Base-by-base conservation (phyloP, 176 grass and related monocot species). In the Zea luxurians region DNA sequence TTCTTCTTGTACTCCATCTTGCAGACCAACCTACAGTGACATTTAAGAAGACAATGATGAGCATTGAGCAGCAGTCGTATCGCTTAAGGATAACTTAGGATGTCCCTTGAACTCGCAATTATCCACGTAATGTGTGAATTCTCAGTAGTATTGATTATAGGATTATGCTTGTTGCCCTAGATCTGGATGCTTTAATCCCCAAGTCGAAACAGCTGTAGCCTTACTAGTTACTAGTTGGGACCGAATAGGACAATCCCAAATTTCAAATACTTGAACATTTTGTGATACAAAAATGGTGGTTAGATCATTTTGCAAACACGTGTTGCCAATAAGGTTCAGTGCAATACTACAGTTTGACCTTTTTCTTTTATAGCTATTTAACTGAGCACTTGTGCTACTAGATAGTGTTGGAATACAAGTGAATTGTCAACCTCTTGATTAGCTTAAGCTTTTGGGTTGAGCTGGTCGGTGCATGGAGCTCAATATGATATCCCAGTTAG, bases 1-100 rank as follows among this genome's bases (percentile, higher is more conserved):
- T 80, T 61, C 43, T 59, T 79, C 10, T 9, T 59, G 7, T 52
- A 43, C 50, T 73, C 53, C 62, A 68, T 55, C 50, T 74, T 75
- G 41, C 52, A 47, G 8, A 69, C 49, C 3, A 53, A 16, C 48
- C 62, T 82, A 61, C 7, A 58, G 10, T 69, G 37, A 45, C 45
- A 62, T 43, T 57, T 66, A 45, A 83, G n/a, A 55, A 66, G 37
- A 46, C 17, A 61, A 15, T 5, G 6, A 61, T 68, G 37, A 52
- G 47, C 16, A 53, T 65, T 7, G 44, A 46, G 53, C 8, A 7
- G 50, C 78, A 35, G 15, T 45, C 37, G 42, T n/a, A 45, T 54
- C 65, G 36, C n/a, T 49, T 17, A 8, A 27, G 16, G 12, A n/a
- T 84, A 40, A 52, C 36, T 17, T 64, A 53, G 36, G n/a, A 36